phyloP scores from a whole-genome alignment of 2,329 filamentous ascomycete genomes.

The Macrophomina phaseolina region DNA sequence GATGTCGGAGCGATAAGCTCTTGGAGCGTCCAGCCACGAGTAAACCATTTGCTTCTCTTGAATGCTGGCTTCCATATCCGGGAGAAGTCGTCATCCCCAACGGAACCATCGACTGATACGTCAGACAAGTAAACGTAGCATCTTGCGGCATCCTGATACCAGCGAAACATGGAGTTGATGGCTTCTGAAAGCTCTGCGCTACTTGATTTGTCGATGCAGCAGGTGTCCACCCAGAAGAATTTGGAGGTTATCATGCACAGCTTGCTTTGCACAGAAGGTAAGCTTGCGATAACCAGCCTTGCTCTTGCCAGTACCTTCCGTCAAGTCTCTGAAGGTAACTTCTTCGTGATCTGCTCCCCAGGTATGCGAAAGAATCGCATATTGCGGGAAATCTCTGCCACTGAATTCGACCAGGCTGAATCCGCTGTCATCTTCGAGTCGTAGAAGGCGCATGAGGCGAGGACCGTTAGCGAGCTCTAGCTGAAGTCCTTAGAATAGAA shows the following conservation, averaged over 20 bases:
- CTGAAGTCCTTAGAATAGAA: no score
- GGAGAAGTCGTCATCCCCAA: no score
- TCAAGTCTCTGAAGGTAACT: conserved; percentile 18
- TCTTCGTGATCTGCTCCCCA: conserved; percentile 24
- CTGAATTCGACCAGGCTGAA: no score
- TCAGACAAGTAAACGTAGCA: conserved; percentile 32
- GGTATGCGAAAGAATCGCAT: conserved; percentile 26
- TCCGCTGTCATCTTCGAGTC: no score
- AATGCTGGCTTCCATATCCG: not conserved
- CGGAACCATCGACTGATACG: not conserved
- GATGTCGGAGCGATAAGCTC: conserved; percentile 26
- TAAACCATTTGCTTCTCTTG: conserved; percentile 21
- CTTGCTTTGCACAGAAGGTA: conserved; percentile 4
- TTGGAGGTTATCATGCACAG: conserved; percentile 29
- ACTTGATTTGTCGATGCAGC: conserved; percentile 31
- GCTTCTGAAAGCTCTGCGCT: conserved; percentile 31
- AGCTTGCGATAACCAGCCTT: conserved; percentile 20
- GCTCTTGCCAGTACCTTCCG: not conserved
- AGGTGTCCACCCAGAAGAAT: conserved; percentile 36
- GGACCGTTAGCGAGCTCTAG: no score
- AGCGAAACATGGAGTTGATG: conserved; percentile 34
- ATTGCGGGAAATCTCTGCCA: not conserved
- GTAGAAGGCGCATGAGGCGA: no score
- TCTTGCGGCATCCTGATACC: conserved; percentile 29
- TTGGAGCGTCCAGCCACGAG: conserved; percentile 28